phyloP scores from a whole-genome alignment of 2,329 filamentous ascomycete species.

The Mycosphaerella sp. region DNA sequence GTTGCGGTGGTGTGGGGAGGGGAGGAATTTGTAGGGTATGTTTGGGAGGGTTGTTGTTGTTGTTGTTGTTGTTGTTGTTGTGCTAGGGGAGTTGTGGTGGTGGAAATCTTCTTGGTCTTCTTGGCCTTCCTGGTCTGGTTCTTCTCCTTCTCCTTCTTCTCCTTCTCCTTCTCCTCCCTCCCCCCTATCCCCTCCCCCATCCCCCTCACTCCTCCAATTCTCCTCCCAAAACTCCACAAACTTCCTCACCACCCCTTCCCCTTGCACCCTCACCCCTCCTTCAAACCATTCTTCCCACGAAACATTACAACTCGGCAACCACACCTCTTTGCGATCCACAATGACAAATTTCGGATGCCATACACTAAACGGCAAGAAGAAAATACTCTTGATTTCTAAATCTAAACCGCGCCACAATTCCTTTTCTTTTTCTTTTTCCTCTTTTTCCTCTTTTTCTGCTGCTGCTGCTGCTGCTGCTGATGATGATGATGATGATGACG shows the following conservation, averaged over 20 bases:
- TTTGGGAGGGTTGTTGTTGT: neutral
- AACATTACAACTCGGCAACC: constrained; percentile 74
- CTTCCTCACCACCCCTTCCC: constrained; percentile 50
- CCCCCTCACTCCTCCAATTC: constrained; percentile 54
- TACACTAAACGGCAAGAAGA: constrained; percentile 74
- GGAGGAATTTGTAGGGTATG: constrained; percentile 57
- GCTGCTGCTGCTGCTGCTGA: too few relatives aligned
- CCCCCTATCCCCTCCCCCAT: neutral
- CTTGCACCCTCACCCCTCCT: constrained; percentile 61
- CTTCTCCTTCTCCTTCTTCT: too few relatives aligned
- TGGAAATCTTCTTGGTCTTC: too few relatives aligned
- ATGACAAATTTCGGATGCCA: constrained; percentile 82
- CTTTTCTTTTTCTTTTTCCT: constrained; percentile 32
- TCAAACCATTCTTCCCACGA: constrained; percentile 88
- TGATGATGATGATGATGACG: too few relatives aligned
- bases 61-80: neutral
- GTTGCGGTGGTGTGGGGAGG: constrained; percentile 66
- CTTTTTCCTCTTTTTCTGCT: too few relatives aligned
- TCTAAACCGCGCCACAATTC: constrained; percentile 54
- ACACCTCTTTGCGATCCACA: constrained; percentile 59
- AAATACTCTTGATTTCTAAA: constrained; percentile 67
- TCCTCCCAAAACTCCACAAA: constrained; percentile 60
- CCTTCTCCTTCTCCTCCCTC: too few relatives aligned
- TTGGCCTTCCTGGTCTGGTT: too few relatives aligned
- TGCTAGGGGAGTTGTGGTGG: too few relatives aligned